Percentiles rank a stretch among this genome's conserved stretches.
Evolutionary conservation across 495 filamentous ascomycete genomes (phyloP).

Genomic region (Tuber indicum): DNA sequence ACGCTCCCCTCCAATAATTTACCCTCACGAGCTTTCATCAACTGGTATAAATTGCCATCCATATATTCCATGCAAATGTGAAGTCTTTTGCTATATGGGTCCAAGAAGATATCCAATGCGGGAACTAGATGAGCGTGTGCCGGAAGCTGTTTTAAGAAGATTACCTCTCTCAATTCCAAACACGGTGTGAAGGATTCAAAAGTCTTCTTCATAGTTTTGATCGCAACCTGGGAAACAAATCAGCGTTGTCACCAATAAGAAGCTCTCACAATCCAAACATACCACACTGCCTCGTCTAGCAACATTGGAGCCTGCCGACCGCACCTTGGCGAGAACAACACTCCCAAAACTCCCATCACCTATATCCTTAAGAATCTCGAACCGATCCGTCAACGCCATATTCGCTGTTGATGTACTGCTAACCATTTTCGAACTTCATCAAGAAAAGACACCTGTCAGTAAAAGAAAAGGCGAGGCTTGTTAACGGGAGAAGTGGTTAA

Average conservation of each 20-base stretch:
- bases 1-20: conserved; percentile 82
- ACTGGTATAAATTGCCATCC: conserved; percentile 97
- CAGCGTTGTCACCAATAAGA: conserved; percentile 19
- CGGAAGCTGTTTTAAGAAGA: conserved; percentile 86
- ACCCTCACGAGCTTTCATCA: conserved; percentile 97
- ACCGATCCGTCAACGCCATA: conserved; percentile 58
- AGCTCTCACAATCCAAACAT: conserved; percentile 44
- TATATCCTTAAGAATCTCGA: conserved; percentile 95
- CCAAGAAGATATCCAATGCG: conserved; percentile 96
- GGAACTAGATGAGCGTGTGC: conserved; percentile 87
- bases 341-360: conserved; percentile 98
- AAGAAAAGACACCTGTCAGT: not conserved
- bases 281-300: conserved; percentile 91
- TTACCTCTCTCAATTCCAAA: conserved; percentile 88
- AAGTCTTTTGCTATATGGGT: conserved; percentile 87
- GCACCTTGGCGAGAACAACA: conserved; percentile 82
- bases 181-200: conserved; percentile 89
- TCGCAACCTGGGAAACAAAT: conserved; percentile 66
- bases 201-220: conserved; percentile 99
- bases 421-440: conserved; percentile 36
- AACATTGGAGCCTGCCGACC: conserved; percentile 78
- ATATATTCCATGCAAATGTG: conserved; percentile 99
- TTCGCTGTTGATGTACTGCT: conserved; percentile 39
- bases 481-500: not conserved
- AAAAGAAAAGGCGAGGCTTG: not conserved